Percentiles rank a stretch among this genome's conserved stretches.
phyloP scores from a whole-genome alignment of 768 basidiomycete species.

The Pilatotrama ljubarskyi region DNA sequence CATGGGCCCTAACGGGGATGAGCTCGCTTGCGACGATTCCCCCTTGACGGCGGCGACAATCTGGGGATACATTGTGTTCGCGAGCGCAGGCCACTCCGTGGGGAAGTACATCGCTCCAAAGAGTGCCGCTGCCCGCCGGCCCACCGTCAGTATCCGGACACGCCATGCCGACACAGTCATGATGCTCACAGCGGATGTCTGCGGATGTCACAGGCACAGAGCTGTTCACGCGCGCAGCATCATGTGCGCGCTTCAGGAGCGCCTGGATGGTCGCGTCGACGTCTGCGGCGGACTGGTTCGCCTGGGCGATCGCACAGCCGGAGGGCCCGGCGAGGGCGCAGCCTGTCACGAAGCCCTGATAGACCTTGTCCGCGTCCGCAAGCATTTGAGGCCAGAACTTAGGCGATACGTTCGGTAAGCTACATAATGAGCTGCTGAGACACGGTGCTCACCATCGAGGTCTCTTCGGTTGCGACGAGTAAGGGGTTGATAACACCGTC shows the following conservation, averaged over 20 bases:
- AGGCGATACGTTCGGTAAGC: background rate
- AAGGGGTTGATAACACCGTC: slow-evolving; percentile 8
- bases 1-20: background rate
- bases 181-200: slow-evolving; percentile 3
- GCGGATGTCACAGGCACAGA: slow-evolving; percentile 10
- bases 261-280: slow-evolving; percentile 3
- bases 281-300: background rate
- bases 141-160: no score
- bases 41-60: background rate
- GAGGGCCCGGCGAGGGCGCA: slow-evolving; percentile 10
- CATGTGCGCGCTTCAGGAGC: slow-evolving; percentile 1
- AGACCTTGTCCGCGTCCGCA: slow-evolving; percentile 7
- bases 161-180: no score
- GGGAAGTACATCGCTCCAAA: background rate
- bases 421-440: no score
- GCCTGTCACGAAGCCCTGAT: slow-evolving; percentile 4
- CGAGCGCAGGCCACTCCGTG: background rate
- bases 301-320: slow-evolving; percentile 2
- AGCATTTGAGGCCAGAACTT: background rate
- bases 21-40: background rate
- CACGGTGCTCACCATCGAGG: background rate
- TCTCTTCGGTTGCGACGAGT: background rate
- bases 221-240: slow-evolving; percentile 1
- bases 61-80: background rate
- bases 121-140: background rate